Evolutionary conservation across 176 grass and related monocot genomes (phyloP).

Genomic region (Stipa capillata): DNA sequence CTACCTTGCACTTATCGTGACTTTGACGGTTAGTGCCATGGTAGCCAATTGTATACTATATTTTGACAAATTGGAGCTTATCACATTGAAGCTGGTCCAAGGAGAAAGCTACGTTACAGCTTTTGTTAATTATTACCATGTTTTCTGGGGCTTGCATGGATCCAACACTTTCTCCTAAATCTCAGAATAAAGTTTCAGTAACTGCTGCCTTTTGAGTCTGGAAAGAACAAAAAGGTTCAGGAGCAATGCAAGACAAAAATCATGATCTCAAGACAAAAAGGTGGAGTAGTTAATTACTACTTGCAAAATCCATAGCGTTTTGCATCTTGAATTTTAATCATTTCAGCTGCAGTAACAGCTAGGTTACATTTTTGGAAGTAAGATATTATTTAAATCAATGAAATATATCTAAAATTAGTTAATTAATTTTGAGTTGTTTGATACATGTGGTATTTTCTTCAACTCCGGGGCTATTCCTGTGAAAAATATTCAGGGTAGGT

Average conservation of each 20-base stretch:
- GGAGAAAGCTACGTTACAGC: conserved; percentile 7
- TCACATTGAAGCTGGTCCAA: neutral
- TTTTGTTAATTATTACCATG: conserved; percentile 9
- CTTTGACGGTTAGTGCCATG: neutral
- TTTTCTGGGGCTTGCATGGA: conserved; percentile 3
- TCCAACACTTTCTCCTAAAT: conserved; percentile 12
- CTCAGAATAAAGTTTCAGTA: conserved; percentile 14
- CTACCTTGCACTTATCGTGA: neutral
- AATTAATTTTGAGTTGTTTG: neutral
- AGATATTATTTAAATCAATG: neutral
- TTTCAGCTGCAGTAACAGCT: neutral
- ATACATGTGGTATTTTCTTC: neutral
- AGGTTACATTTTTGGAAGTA: neutral
- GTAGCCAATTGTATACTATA: neutral
- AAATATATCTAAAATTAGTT: neutral
- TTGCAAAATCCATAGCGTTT: too few species aligned
- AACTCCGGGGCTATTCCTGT: neutral
- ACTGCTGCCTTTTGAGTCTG: neutral
- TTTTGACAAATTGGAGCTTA: neutral
- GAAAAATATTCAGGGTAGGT: neutral
- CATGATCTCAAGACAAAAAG: conserved; percentile 1
- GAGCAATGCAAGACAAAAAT: neutral
- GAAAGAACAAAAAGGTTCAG: neutral
- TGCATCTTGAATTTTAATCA: neutral
- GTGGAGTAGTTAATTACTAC: too few species aligned